These are phyloP conservation scores for Colletotrichum camelliae DNA, from an alignment of 2,329 filamentous ascomycete genomes.

Conservation along the genomic window DNA sequence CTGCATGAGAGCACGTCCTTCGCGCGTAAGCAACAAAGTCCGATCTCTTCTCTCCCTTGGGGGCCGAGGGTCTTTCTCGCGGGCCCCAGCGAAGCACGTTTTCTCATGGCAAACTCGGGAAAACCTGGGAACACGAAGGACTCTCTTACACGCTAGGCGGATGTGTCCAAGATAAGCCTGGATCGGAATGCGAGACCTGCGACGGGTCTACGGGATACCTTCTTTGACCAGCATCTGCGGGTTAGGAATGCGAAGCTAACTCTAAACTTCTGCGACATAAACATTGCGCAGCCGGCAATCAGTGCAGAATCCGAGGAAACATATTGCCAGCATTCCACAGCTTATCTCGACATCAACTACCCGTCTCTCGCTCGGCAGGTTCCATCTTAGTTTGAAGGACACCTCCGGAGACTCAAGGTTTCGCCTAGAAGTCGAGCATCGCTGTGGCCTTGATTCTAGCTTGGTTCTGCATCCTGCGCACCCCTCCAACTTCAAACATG, in stretches of 20 bases:
- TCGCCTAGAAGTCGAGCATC: neutral
- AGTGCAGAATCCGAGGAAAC: neutral
- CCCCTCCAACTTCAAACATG: slow-evolving; percentile 1
- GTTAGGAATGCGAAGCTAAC: slow-evolving; percentile 7
- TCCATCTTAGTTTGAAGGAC: neutral
- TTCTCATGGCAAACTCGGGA: neutral
- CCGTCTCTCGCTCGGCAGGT: neutral
- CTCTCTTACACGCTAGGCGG: slow-evolving; percentile 4
- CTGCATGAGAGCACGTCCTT: slow-evolving; percentile 1
- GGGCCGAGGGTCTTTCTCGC: neutral
- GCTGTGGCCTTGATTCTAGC: slow-evolving; percentile 7
- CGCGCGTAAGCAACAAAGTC: neutral
- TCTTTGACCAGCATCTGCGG: neutral
- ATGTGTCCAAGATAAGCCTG: neutral
- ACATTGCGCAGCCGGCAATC: neutral
- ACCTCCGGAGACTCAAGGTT: neutral
- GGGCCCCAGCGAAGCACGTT: neutral
- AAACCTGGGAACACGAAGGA: neutral
- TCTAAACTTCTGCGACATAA: neutral
- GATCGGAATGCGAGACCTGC: neutral
- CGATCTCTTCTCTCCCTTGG: neutral
- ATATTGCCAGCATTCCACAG: neutral
- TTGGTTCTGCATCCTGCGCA: neutral
- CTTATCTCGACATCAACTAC: neutral
- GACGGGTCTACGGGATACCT: neutral